Percentiles rank a stretch among this genome's conserved stretches.
Evolutionary conservation across 1,139 yeast species (phyloP).

Genomic region (Yamadazyma conglobata): DNA sequence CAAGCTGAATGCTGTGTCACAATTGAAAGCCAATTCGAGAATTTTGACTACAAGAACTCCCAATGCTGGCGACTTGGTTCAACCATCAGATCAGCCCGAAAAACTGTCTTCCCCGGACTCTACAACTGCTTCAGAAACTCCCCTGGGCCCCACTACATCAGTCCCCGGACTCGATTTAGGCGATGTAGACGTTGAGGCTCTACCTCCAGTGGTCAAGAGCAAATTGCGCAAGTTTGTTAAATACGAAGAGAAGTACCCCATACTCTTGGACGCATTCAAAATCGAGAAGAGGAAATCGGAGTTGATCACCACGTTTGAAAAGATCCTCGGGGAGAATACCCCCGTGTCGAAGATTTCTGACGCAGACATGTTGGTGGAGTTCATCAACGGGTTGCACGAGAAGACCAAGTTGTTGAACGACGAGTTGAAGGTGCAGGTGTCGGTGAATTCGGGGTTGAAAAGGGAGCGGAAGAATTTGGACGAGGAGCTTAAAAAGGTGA

Average conservation of each 20-base stretch:
- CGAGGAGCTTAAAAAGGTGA: slow-evolving; percentile 15
- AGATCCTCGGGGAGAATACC: slow-evolving; percentile 69
- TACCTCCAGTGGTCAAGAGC: slow-evolving; percentile 54
- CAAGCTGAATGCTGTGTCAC: slow-evolving; percentile 18
- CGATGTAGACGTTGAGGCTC: slow-evolving; percentile 30
- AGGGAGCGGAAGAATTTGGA: slow-evolving; percentile 14
- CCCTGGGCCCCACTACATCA: slow-evolving; percentile 5
- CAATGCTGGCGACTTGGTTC: slow-evolving; percentile 38
- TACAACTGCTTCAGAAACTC: neutral
- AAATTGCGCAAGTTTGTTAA: slow-evolving; percentile 76
- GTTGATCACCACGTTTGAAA: slow-evolving; percentile 64
- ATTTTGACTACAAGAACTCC: slow-evolving; percentile 43
- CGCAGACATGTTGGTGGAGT: slow-evolving; percentile 64
- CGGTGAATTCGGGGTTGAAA: slow-evolving; percentile 16
- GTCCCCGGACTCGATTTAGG: slow-evolving; percentile 7
- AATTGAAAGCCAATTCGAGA: slow-evolving; percentile 32
- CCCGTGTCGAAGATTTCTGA: slow-evolving; percentile 78
- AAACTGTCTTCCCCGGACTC: slow-evolving; percentile 3
- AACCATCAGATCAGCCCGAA: slow-evolving; percentile 41
- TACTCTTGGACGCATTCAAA: slow-evolving; percentile 78
- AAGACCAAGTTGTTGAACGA: slow-evolving; percentile 57
- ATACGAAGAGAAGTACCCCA: slow-evolving; percentile 87
- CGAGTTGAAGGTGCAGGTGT: slow-evolving; percentile 39
- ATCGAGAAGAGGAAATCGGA: slow-evolving; percentile 68
- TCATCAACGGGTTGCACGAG: slow-evolving; percentile 58